Percentiles rank a stretch among this genome's conserved stretches.
Evolutionary conservation across 108 stramenopile genomes (phyloP).

Genomic region (Asterionellopsis glacialis): DNA sequence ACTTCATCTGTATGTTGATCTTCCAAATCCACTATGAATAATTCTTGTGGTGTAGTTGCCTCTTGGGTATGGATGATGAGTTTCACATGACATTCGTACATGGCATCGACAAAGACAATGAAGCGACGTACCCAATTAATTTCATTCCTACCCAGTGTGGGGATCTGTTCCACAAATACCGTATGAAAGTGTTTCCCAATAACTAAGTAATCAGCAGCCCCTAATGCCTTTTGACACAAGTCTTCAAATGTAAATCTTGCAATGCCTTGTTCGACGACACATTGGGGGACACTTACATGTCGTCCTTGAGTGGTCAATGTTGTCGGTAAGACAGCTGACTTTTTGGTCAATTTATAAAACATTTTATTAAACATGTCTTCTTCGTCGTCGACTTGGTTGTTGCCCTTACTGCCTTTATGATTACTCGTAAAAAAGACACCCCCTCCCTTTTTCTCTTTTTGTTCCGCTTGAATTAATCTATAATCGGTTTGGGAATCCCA

Average conservation of each 20-base stretch:
- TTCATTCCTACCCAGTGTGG: conserved; percentile 69
- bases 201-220: conserved; percentile 90
- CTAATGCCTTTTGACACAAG: conserved; percentile 80
- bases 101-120: conserved; percentile 77
- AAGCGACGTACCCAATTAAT: conserved; percentile 80
- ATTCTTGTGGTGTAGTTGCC: conserved; percentile 11
- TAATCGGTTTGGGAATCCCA: conserved; percentile 81
- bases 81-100: conserved; percentile 80
- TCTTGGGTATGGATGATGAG: conserved; percentile 44
- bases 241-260: conserved; percentile 83
- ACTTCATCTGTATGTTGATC: conserved; percentile 74
- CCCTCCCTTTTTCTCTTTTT: conserved; percentile 14
- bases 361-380: conserved; percentile 24
- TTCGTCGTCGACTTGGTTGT: conserved; percentile 2
- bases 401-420: neutral
- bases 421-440: conserved; percentile 41
- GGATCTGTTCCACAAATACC: conserved; percentile 81
- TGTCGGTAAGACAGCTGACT: conserved; percentile 31
- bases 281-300: conserved; percentile 47
- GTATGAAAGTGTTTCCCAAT: conserved; percentile 86
- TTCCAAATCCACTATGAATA: conserved; percentile 20
- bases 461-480: conserved; percentile 46
- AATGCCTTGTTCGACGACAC: conserved; percentile 38
- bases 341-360: no score
- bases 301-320: conserved; percentile 57